A percentile compares a stretch with the other conserved stretches of the same genome.
These are phyloP conservation scores for Botrytis cinerea DNA, from an alignment of 2,329 filamentous ascomycete species.

Conservation along the genomic window DNA sequence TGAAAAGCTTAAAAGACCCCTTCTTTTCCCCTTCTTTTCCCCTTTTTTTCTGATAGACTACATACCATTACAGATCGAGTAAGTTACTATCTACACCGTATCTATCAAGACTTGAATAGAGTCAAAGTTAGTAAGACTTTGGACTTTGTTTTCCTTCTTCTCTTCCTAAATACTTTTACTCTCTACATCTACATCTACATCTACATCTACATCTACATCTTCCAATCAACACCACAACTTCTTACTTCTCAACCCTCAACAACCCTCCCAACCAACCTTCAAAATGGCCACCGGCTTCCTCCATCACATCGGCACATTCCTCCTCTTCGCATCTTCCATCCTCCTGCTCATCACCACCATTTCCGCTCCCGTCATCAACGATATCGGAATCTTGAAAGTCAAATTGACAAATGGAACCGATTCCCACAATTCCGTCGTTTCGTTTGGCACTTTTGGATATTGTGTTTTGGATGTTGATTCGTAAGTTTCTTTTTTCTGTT, in stretches of 20 bases:
- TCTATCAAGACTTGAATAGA: neutral
- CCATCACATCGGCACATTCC: constrained; percentile 59
- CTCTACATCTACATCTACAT: neutral
- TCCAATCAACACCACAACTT: neutral
- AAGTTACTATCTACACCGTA: neutral
- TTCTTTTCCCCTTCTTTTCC: no score
- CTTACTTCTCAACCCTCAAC: no score
- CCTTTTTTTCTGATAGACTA: neutral
- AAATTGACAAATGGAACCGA: constrained; percentile 45
- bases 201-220: neutral
- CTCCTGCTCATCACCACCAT: constrained; percentile 61
- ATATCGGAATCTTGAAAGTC: constrained; percentile 56
- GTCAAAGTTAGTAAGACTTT: neutral
- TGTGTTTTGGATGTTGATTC: constrained; percentile 47
- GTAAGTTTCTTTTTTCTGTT: constrained; percentile 32
- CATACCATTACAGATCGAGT: neutral
- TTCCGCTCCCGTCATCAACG: constrained; percentile 58
- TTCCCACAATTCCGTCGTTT: constrained; percentile 45
- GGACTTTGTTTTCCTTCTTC: neutral
- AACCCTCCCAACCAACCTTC: constrained; percentile 8
- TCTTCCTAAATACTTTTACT: neutral
- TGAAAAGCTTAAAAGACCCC: neutral
- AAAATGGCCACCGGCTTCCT: constrained; percentile 43
- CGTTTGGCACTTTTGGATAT: constrained; percentile 63
- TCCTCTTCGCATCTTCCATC: constrained; percentile 56